phyloP scores from a whole-genome alignment of 225 moss, liverwort and hornwort species.

The Rhytidiadelphus loreus region DNA sequence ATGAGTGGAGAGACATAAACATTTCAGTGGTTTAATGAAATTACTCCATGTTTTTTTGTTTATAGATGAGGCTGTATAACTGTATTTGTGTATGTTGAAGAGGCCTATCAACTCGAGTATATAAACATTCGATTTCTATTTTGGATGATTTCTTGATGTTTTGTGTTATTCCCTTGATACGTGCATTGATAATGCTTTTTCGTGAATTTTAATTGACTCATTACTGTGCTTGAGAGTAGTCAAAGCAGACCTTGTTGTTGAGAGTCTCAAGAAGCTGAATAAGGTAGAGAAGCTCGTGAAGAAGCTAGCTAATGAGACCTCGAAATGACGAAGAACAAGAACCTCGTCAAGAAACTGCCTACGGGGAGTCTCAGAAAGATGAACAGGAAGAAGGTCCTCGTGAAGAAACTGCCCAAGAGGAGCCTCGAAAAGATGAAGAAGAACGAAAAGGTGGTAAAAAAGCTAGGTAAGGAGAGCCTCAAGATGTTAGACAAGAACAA shows the following conservation, averaged over 20 bases:
- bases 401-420: not conserved
- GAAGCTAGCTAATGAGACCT: not conserved
- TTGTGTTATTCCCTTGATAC: not conserved
- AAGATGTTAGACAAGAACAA: not conserved
- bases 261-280: not conserved
- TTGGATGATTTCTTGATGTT: not conserved
- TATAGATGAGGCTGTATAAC: slow-evolving; percentile 47
- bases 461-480: not conserved
- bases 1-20: slow-evolving; percentile 53
- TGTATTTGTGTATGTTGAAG: slow-evolving; percentile 21
- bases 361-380: slow-evolving; percentile 27
- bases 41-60: slow-evolving; percentile 36
- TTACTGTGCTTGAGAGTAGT: not conserved
- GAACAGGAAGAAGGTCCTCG: not conserved
- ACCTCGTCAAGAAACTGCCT: slow-evolving; percentile 22
- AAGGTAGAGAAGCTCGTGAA: not conserved
- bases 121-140: not conserved
- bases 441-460: not conserved
- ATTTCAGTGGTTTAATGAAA: slow-evolving; percentile 56
- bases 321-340: slow-evolving; percentile 32
- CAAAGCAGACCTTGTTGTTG: slow-evolving; percentile 10
- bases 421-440: not conserved
- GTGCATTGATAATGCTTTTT: not conserved
- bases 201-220: not conserved
- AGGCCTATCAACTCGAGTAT: slow-evolving; percentile 52